A percentile compares a stretch with the other conserved stretches of the same genome.
These are phyloP conservation scores for Aschersonia sp. DNA, from an alignment of 2,329 filamentous ascomycete genomes.

Conservation along the genomic window DNA sequence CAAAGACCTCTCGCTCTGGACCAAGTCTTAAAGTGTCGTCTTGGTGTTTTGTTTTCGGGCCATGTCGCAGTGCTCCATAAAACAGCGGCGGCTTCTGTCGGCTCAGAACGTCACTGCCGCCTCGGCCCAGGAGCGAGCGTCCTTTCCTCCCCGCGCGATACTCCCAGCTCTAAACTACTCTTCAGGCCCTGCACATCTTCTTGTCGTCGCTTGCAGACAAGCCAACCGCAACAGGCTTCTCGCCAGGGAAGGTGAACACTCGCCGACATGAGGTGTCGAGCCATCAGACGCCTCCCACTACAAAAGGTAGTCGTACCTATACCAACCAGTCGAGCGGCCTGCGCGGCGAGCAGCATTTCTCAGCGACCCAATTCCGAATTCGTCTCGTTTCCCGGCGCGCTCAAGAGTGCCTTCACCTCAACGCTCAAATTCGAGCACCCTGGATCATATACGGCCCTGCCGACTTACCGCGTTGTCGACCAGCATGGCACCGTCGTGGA, in stretches of 20 bases:
- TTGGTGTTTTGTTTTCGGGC: no score
- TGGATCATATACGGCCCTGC: slow-evolving; percentile 57
- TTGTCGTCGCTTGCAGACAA: no score
- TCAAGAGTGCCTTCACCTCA: slow-evolving; percentile 85
- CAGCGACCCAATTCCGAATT: slow-evolving; percentile 40
- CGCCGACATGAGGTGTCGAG: slow-evolving; percentile 17
- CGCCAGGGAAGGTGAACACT: neutral
- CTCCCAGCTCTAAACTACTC: no score
- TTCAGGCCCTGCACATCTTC: no score
- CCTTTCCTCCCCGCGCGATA: no score
- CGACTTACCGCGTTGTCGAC: slow-evolving; percentile 85
- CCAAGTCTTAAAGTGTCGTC: no score
- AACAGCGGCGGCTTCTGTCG: slow-evolving; percentile 14
- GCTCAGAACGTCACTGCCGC: slow-evolving; percentile 12
- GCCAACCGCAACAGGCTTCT: neutral
- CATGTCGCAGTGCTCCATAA: no score
- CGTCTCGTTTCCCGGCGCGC: slow-evolving; percentile 78
- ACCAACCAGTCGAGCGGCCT: slow-evolving; percentile 6
- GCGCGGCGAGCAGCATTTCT: slow-evolving; percentile 34
- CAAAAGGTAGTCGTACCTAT: slow-evolving; percentile 10
- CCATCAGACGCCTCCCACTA: slow-evolving; percentile 15
- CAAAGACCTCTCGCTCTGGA: no score
- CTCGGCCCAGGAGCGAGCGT: neutral
- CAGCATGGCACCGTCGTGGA: slow-evolving; percentile 79
- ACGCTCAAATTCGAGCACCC: slow-evolving; percentile 65